Percentiles rank a stretch among this genome's conserved stretches.
These are phyloP conservation scores for Bondarzewia mesenterica DNA, from an alignment of 1,284 basidiomycete species.

Conservation along the genomic window DNA sequence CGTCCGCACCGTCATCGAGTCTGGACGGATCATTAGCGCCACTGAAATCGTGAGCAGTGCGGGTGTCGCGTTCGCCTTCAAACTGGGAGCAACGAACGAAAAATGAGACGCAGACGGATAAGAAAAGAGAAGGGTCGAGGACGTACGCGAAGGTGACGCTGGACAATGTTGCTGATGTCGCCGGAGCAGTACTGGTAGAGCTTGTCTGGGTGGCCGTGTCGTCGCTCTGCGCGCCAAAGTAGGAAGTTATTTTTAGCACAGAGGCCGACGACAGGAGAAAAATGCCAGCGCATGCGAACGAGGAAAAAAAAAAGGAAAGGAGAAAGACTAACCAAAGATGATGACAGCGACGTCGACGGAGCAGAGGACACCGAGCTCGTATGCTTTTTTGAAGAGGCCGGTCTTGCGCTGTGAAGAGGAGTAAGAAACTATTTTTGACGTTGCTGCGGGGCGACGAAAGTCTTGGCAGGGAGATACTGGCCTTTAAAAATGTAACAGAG, in stretches of 20 bases:
- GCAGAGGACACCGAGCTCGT: constrained; percentile 78
- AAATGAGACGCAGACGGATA: neutral
- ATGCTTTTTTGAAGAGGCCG: constrained; percentile 86
- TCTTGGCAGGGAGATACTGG: constrained; percentile 25
- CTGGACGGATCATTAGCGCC: constrained; percentile 22
- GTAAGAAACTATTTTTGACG: constrained; percentile 25
- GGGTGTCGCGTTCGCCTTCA: constrained; percentile 39
- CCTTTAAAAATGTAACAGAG: constrained; percentile 87
- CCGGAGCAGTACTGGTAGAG: constrained; percentile 51
- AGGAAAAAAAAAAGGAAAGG: constrained; percentile 9
- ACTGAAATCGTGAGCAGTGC: constrained; percentile 35
- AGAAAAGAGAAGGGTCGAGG: neutral
- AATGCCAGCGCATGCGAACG: neutral
- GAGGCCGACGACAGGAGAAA: neutral
- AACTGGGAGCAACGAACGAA: constrained; percentile 27
- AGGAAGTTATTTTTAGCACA: neutral
- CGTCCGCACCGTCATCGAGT: constrained; percentile 36
- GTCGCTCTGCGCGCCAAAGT: constrained; percentile 27
- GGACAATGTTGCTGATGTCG: constrained; percentile 39
- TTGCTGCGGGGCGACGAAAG: constrained; percentile 2
- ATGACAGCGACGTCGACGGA: constrained; percentile 65
- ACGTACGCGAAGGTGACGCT: constrained; percentile 39
- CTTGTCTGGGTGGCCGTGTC: constrained; percentile 45
- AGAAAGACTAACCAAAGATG: constrained; percentile 41
- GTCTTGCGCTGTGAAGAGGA: constrained; percentile 66